These are phyloP conservation scores for Penicillium sp. DNA, from an alignment of 2,329 filamentous ascomycete genomes.

Conservation along the genomic window DNA sequence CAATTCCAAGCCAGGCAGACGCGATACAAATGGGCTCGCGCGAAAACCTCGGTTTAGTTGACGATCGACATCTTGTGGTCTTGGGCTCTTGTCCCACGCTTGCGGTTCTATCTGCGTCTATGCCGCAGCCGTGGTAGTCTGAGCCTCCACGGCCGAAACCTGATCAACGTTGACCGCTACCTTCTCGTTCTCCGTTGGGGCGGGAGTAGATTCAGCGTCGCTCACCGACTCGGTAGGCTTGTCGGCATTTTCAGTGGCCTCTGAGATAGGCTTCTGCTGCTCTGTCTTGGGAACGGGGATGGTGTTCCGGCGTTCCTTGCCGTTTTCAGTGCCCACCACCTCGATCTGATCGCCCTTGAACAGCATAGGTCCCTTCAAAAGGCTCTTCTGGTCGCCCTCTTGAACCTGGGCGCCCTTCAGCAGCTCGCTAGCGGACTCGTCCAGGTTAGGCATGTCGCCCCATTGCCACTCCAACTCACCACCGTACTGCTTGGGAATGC, in stretches of 20 bases:
- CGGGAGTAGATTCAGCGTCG: conserved; percentile 1
- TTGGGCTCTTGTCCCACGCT: neutral
- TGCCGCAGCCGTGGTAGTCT: conserved; percentile 12
- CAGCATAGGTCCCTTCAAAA: conserved; percentile 38
- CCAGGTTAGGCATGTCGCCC: conserved; percentile 73
- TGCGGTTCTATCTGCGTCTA: conserved; percentile 11
- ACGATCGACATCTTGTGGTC: conserved; percentile 3
- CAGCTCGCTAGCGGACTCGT: conserved; percentile 48
- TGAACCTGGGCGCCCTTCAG: conserved; percentile 29
- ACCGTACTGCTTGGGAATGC: conserved; percentile 88
- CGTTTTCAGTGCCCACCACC: conserved; percentile 36
- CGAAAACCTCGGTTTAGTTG: conserved; percentile 8
- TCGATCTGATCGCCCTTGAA: conserved; percentile 36
- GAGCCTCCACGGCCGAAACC: conserved; percentile 7
- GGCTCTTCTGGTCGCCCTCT: conserved; percentile 24
- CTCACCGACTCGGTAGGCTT: neutral
- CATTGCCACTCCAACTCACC: conserved; percentile 82
- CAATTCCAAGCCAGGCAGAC: conserved; percentile 2
- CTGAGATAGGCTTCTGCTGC: neutral
- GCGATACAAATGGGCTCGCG: neutral
- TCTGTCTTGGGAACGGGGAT: conserved; percentile 25
- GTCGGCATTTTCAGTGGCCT: neutral
- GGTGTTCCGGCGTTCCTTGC: conserved; percentile 29
- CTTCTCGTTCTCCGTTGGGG: conserved; percentile 2
- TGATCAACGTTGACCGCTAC: conserved; percentile 4